Conservation (phyloP, 148 eudicot species). For the Rheum nobile region DNA sequence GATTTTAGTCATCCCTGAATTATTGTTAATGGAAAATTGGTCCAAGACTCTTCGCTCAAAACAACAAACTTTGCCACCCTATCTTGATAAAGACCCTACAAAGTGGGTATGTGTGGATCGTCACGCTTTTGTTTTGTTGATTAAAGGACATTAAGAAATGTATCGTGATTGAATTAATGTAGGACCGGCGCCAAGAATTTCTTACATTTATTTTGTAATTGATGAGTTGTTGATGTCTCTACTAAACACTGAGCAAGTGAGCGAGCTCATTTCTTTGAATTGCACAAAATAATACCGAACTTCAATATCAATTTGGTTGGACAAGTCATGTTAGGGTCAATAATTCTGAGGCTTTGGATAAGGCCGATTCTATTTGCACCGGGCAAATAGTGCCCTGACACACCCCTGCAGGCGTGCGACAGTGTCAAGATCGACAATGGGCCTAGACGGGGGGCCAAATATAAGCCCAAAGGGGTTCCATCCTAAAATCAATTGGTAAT, state of each 20-base stretch:
- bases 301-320: too few relatives aligned
- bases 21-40: neutral
- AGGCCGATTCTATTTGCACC: too few relatives aligned
- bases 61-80: neutral
- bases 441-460: too few relatives aligned
- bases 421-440: too few relatives aligned
- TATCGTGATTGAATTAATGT: neutral
- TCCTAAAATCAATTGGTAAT: too few relatives aligned
- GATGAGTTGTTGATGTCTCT: too few relatives aligned
- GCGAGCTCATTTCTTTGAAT: neutral
- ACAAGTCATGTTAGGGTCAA: too few relatives aligned
- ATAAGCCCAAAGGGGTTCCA: too few relatives aligned
- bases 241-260: neutral
- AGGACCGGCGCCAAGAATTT: neutral
- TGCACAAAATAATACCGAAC: too few relatives aligned
- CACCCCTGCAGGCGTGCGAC: too few relatives aligned
- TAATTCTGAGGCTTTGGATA: too few relatives aligned
- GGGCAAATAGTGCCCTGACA: too few relatives aligned
- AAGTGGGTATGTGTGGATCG: neutral
- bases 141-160: neutral
- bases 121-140: neutral
- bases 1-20: neutral
- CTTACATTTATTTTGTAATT: neutral
- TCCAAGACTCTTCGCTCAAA: neutral
- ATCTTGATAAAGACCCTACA: neutral